Evolutionary conservation across 2,329 filamentous ascomycete genomes (phyloP).

Genomic region (Epichloe sp.): DNA sequence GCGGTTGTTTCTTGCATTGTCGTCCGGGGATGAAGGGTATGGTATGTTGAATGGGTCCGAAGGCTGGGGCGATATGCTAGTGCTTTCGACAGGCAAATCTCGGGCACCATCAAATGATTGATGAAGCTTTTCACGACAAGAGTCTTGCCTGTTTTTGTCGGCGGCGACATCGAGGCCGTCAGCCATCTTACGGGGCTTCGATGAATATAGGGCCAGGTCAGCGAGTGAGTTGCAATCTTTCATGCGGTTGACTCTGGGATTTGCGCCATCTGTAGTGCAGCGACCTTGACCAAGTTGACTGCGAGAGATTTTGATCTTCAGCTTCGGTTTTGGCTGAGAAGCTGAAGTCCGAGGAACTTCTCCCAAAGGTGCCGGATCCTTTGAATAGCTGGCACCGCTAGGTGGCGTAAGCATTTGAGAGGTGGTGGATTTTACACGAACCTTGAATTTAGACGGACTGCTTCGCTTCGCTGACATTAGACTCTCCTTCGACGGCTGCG

Average conservation of each 20-base stretch:
- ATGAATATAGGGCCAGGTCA: constrained; percentile 14
- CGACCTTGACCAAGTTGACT: constrained; percentile 14
- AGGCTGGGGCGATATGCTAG: constrained; percentile 9
- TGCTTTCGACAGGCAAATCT: constrained; percentile 2
- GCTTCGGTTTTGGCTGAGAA: constrained; percentile 12
- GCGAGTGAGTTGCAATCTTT: constrained; percentile 21
- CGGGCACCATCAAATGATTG: constrained; percentile 4
- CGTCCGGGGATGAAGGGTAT: constrained; percentile 15
- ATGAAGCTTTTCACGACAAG: neutral
- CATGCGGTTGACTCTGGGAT: constrained; percentile 12
- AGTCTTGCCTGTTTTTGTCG: neutral
- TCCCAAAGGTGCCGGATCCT: neutral
- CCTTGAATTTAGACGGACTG: constrained; percentile 15
- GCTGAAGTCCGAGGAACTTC: neutral
- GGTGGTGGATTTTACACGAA: constrained; percentile 14
- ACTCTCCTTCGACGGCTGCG: neutral
- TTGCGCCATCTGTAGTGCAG: constrained; percentile 6
- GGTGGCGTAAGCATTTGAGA: constrained; percentile 5
- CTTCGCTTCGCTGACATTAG: neutral
- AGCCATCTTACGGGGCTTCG: neutral
- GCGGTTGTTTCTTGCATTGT: constrained; percentile 5
- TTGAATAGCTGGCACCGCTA: neutral
- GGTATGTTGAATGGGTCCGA: constrained; percentile 24
- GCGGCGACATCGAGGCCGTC: neutral
- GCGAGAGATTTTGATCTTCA: constrained; percentile 22